These are phyloP conservation scores for Claviceps lovelessii DNA, from an alignment of 2,329 filamentous ascomycete species.

Conservation along the genomic window DNA sequence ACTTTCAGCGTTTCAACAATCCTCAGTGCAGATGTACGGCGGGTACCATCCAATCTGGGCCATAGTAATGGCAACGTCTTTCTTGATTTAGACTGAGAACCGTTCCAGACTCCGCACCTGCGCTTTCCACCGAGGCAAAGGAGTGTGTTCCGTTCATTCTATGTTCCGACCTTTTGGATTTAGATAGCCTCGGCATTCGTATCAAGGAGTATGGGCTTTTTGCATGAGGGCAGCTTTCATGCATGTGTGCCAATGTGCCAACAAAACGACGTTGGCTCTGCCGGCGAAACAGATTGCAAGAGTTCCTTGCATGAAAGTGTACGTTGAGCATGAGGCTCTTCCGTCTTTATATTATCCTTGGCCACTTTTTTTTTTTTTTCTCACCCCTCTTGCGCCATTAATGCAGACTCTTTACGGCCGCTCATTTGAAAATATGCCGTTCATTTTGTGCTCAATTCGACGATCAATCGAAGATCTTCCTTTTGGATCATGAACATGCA, in stretches of 20 bases:
- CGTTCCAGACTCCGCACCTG: neutral
- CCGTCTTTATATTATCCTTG: neutral
- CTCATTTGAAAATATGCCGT: no score
- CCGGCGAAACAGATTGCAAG: neutral
- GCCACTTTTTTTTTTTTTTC: neutral
- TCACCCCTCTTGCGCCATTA: neutral
- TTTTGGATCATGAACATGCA: no score
- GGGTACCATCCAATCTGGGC: neutral
- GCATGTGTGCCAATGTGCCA: neutral
- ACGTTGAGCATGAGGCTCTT: neutral
- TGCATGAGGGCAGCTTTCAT: neutral
- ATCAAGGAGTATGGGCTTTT: neutral
- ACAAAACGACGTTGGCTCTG: neutral
- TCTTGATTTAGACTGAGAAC: neutral
- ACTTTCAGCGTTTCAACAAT: no score
- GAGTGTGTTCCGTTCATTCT: neutral
- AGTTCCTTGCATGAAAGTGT: neutral
- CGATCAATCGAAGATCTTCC: no score
- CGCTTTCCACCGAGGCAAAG: neutral
- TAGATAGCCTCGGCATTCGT: neutral
- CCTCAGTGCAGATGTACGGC: neutral
- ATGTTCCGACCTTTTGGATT: neutral
- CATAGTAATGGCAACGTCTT: neutral
- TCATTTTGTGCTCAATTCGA: no score
- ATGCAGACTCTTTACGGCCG: neutral